Evolutionary conservation across 345 rosid species (phyloP).

Genomic region (Mallotus nudiflorus): DNA sequence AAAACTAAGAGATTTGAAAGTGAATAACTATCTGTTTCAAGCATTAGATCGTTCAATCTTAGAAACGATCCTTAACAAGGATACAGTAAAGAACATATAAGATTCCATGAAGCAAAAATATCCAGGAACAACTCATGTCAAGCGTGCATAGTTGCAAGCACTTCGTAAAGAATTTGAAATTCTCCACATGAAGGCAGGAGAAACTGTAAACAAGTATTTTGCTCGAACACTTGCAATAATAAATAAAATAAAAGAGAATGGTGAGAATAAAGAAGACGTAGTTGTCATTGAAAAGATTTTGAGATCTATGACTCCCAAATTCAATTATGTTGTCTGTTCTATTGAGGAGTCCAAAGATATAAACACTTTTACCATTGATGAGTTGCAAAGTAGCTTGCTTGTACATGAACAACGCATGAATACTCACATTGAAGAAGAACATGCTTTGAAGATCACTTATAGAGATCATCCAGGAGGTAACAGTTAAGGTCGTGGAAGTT

Average conservation of each 20-base stretch:
- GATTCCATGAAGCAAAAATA: neutral
- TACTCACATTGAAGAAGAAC: neutral
- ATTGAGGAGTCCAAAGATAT: neutral
- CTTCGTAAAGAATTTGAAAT: neutral
- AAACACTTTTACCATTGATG: neutral
- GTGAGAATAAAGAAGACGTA: too few species aligned
- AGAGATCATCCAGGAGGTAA: neutral
- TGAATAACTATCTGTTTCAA: neutral
- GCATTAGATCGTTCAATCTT: too few species aligned
- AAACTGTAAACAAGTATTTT: neutral
- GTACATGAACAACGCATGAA: neutral
- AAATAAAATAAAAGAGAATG: too few species aligned
- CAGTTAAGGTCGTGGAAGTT: neutral
- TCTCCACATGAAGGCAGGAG: neutral
- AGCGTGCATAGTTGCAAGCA: neutral
- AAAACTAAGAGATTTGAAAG: neutral
- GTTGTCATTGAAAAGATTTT: neutral
- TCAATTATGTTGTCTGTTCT: neutral
- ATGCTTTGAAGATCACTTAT: neutral
- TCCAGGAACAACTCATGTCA: neutral
- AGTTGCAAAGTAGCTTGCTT: neutral
- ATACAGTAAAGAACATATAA: too few species aligned
- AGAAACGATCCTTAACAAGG: too few species aligned
- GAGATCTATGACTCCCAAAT: neutral
- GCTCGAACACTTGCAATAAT: too few species aligned